Conservation (phyloP, 2,329 filamentous ascomycete genomes). For the Diaporthe ampelina region DNA sequence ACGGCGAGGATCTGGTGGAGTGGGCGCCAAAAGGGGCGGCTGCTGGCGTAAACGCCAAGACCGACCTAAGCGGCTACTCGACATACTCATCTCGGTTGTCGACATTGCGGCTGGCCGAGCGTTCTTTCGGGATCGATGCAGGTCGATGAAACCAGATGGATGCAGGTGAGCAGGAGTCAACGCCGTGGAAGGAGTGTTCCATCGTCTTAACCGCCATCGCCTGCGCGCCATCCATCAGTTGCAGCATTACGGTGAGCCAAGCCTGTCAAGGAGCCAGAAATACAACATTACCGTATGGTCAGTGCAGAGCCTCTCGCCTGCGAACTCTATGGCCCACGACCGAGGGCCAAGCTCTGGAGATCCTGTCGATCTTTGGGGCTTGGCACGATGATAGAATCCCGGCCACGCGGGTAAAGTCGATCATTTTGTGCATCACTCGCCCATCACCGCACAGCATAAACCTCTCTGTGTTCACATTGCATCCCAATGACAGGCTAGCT, state of each 20-base stretch:
- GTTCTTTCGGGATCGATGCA: constrained; percentile 23
- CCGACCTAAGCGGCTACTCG: constrained; percentile 16
- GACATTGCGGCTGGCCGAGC: constrained; percentile 29
- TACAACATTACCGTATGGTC: constrained; percentile 1
- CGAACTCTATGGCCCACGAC: neutral
- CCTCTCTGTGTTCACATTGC: neutral
- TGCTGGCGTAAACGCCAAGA: constrained; percentile 25
- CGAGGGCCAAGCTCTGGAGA: constrained; percentile 27
- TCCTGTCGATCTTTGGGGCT: constrained; percentile 31
- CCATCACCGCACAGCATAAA: neutral
- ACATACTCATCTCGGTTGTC: constrained; percentile 31
- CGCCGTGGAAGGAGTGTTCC: neutral
- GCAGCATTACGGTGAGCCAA: constrained; percentile 26
- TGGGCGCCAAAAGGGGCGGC: constrained; percentile 18
- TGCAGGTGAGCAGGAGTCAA: constrained; percentile 15
- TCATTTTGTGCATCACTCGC: constrained; percentile 12
- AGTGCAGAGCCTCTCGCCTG: constrained; percentile 13
- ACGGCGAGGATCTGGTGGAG: constrained; percentile 1
- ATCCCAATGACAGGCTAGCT: constrained; percentile 21
- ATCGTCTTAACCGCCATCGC: constrained; percentile 13
- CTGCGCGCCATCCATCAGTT: neutral
- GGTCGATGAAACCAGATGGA: constrained; percentile 20
- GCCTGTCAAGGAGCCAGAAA: constrained; percentile 14
- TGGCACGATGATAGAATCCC: constrained; percentile 30
- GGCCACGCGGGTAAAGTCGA: constrained; percentile 20